Conservation (phyloP, 441 rosid genomes). For the Dalechampia spathulata region DNA sequence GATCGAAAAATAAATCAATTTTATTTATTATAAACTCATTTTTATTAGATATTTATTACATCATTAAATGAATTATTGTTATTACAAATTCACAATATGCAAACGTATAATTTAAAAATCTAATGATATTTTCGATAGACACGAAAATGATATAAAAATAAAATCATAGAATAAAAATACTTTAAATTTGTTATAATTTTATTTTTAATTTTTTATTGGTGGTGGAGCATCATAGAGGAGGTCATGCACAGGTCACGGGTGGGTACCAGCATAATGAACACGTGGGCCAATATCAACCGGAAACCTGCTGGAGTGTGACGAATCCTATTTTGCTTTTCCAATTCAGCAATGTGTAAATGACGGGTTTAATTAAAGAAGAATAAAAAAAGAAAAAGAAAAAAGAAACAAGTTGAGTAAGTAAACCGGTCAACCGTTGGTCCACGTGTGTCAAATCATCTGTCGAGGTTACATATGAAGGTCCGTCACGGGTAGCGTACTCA, state of each 20-base stretch:
- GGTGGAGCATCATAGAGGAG: not conserved
- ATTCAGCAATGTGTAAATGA: not conserved
- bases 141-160: too few species aligned
- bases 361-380: too few species aligned
- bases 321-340: not conserved
- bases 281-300: slow-evolving; percentile 26
- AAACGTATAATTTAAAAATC: too few species aligned
- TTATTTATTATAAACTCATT: too few species aligned
- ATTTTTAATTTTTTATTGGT: too few species aligned
- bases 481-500: slow-evolving; percentile 23
- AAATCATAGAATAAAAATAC: too few species aligned
- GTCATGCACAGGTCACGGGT: slow-evolving; percentile 29
- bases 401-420: slow-evolving; percentile 7
- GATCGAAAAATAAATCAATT: too few species aligned
- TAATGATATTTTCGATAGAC: too few species aligned
- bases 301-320: not conserved
- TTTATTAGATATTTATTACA: too few species aligned
- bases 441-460: slow-evolving; percentile 20
- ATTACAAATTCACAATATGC: too few species aligned
- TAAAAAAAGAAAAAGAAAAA: not conserved
- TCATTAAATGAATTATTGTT: too few species aligned
- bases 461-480: slow-evolving; percentile 12
- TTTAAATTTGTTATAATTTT: too few species aligned
- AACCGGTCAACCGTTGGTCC: slow-evolving; percentile 20
- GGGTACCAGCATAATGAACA: slow-evolving; percentile 23